Percentiles rank a stretch among this genome's conserved stretches.
Evolutionary conservation across 495 filamentous ascomycete species (phyloP).

Genomic region (Trichocladium uniseriatum): DNA sequence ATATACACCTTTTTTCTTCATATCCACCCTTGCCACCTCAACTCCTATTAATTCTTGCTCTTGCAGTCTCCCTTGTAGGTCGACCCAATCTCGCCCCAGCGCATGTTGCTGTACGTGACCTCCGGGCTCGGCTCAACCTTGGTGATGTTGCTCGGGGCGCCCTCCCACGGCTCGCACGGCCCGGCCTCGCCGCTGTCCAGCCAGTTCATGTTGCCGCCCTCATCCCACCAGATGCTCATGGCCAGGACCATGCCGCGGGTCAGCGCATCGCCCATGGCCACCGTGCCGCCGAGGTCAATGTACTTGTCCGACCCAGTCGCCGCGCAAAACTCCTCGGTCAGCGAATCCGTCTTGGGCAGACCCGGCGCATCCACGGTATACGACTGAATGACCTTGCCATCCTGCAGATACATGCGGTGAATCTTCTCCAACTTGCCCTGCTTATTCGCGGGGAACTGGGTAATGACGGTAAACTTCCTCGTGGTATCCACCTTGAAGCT

Average conservation of each 20-base stretch:
- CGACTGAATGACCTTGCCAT: conserved; percentile 37
- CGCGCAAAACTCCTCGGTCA: conserved; percentile 51
- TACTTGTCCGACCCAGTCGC: conserved; percentile 40
- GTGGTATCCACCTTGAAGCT: conserved; percentile 21
- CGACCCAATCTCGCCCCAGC: conserved; percentile 55
- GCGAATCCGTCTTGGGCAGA: conserved; percentile 30
- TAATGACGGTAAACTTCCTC: conserved; percentile 56
- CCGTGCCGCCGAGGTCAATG: conserved; percentile 49
- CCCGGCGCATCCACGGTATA: conserved; percentile 9
- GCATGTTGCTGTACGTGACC: conserved; percentile 56
- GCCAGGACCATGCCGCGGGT: conserved; percentile 53
- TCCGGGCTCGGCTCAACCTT: conserved; percentile 37
- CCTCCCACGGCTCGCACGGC: conserved; percentile 49
- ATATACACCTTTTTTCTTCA: no score
- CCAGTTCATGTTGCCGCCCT: conserved; percentile 53
- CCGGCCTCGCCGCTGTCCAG: conserved; percentile 48
- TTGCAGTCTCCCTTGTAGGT: conserved; percentile 38
- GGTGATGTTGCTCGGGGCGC: conserved; percentile 41
- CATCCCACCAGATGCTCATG: conserved; percentile 56
- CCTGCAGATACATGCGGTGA: conserved; percentile 52
- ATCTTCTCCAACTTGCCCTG: conserved; percentile 46
- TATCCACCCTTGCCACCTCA: no score
- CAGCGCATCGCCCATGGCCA: conserved; percentile 49
- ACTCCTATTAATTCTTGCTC: no score
- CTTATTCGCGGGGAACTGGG: conserved; percentile 54